These are phyloP conservation scores for Grigorovia humatica DNA, from an alignment of 805 yeast genomes.

Conservation along the genomic window DNA sequence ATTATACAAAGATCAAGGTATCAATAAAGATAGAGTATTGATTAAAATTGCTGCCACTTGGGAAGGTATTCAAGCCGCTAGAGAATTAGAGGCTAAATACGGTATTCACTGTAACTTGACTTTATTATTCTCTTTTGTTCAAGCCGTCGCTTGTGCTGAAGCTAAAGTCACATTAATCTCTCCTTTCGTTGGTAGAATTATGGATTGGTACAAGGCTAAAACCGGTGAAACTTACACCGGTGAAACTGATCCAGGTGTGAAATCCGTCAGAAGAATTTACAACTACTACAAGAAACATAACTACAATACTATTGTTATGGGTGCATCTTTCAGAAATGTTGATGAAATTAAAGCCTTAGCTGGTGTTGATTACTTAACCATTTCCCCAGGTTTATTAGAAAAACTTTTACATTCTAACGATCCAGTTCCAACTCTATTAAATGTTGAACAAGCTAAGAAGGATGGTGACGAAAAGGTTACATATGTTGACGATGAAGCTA, in stretches of 20 bases:
- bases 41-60: slow-evolving; percentile 95
- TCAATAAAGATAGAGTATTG: slow-evolving; percentile 75
- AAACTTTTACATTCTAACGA: slow-evolving; percentile 68
- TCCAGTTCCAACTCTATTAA: slow-evolving; percentile 69
- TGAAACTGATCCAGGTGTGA: slow-evolving; percentile 86
- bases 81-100: slow-evolving; percentile 81
- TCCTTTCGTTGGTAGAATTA: slow-evolving; percentile 96
- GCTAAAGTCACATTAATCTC: slow-evolving; percentile 91
- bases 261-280: slow-evolving; percentile 75
- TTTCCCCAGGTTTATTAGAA: slow-evolving; percentile 84
- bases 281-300: slow-evolving; percentile 95
- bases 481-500: slow-evolving; percentile 73
- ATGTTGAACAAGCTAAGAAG: slow-evolving; percentile 47
- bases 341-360: slow-evolving; percentile 94
- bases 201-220: slow-evolving; percentile 93
- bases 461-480: slow-evolving; percentile 53
- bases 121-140: slow-evolving; percentile 82
- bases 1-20: slow-evolving; percentile 75
- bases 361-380: slow-evolving; percentile 91
- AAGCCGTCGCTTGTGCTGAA: slow-evolving; percentile 98
- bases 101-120: slow-evolving; percentile 92
- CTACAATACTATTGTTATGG: slow-evolving; percentile 97
- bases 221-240: slow-evolving; percentile 78
- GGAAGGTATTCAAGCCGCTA: slow-evolving; percentile 99
- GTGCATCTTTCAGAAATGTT: slow-evolving; percentile 95